Percentiles rank a stretch among this genome's conserved stretches.
Evolutionary conservation across 2,329 filamentous ascomycete genomes (phyloP).

Genomic region (Westerdykella ornata): DNA sequence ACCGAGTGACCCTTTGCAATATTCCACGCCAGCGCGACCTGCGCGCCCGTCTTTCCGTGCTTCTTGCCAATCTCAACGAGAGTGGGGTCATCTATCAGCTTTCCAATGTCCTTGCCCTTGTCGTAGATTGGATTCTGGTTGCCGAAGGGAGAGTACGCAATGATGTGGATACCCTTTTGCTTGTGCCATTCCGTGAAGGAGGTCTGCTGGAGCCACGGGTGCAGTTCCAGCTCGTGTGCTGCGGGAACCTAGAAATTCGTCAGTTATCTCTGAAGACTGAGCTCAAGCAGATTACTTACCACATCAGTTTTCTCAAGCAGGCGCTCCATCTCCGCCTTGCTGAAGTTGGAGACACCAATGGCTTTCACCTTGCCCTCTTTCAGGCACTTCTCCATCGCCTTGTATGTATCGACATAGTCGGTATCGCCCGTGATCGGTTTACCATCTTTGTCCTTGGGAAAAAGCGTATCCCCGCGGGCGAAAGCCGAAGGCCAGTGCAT

Average conservation of each 20-base stretch:
- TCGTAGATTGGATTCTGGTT: constrained; percentile 32
- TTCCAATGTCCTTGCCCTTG: constrained; percentile 22
- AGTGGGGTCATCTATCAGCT: constrained; percentile 48
- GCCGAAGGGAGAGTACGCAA: constrained; percentile 32
- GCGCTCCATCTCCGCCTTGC: constrained; percentile 42
- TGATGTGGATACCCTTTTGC: constrained; percentile 28
- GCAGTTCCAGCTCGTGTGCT: constrained; percentile 28
- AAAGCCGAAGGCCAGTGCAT: constrained; percentile 71
- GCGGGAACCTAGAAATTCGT: constrained; percentile 17
- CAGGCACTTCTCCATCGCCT: constrained; percentile 37
- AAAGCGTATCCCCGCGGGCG: constrained; percentile 61
- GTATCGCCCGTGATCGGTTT: constrained; percentile 18
- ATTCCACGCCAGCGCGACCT: constrained; percentile 80
- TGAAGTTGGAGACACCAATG: constrained; percentile 33
- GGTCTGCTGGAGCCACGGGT: constrained; percentile 27
- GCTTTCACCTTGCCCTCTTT: constrained; percentile 30
- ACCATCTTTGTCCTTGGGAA: constrained; percentile 44
- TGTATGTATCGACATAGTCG: constrained; percentile 29
- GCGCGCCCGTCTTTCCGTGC: constrained; percentile 65
- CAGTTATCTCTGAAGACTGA: background rate
- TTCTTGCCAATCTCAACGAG: constrained; percentile 61
- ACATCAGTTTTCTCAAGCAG: constrained; percentile 42
- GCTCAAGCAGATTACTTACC: constrained; percentile 4
- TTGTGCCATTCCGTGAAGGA: constrained; percentile 23
- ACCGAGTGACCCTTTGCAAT: constrained; percentile 53